phyloP scores from a whole-genome alignment of 192 early-diverging fungal species.

The Geranomyces michiganensis region DNA sequence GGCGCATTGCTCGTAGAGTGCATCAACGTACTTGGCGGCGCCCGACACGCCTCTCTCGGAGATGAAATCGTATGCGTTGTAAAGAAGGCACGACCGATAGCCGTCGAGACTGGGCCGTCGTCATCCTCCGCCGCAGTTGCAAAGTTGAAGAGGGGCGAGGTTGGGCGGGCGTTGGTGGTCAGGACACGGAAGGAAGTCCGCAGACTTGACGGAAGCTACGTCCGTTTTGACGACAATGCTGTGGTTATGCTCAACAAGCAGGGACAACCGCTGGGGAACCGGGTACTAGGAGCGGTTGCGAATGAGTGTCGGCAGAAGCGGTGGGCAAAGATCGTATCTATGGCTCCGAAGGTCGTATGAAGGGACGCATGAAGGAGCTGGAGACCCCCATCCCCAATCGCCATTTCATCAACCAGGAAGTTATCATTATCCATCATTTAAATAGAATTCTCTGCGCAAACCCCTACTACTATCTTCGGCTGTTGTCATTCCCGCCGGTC shows the following conservation, averaged over 20 bases:
- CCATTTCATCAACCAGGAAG: background rate
- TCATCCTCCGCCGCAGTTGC: conserved; percentile 43
- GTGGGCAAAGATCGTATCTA: conserved; percentile 92
- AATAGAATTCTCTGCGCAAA: no score
- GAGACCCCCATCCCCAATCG: no score
- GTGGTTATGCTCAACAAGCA: conserved; percentile 92
- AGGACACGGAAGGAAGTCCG: conserved; percentile 86
- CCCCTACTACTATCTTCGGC: no score
- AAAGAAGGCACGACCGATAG: conserved; percentile 84
- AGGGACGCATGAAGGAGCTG: no score
- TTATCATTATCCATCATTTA: no score
- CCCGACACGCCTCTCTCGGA: conserved; percentile 56
- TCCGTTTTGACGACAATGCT: conserved; percentile 97
- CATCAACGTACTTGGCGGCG: conserved; percentile 82
- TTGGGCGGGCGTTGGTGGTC: conserved; percentile 87
- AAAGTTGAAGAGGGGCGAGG: conserved; percentile 93
- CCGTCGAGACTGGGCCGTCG: conserved; percentile 31
- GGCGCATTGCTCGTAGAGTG: conserved; percentile 92
- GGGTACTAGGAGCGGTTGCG: conserved; percentile 88
- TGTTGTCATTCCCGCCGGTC: no score
- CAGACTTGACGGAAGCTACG: conserved; percentile 87
- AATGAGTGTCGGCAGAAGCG: conserved; percentile 89
- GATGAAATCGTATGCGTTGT: conserved; percentile 97
- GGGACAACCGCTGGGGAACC: conserved; percentile 90
- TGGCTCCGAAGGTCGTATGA: conserved; percentile 90